These are phyloP conservation scores for Rhodotorula sp. DNA, from an alignment of 1,284 basidiomycete species.

Conservation along the genomic window DNA sequence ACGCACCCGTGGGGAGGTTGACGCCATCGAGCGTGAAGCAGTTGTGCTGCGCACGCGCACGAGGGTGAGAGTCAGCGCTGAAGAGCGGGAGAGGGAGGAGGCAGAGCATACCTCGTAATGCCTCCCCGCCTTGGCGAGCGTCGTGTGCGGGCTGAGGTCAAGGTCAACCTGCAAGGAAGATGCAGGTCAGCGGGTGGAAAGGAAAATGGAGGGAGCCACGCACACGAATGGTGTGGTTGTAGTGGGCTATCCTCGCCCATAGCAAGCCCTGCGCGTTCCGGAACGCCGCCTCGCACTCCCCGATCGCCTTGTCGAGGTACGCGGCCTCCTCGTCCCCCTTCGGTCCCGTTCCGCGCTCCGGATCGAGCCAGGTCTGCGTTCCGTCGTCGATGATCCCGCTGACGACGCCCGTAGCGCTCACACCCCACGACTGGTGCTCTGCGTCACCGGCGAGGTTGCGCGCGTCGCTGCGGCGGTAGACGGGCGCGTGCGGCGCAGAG, in stretches of 20 bases:
- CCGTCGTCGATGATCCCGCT: conserved; percentile 48
- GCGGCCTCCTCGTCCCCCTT: conserved; percentile 43
- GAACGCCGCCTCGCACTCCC: conserved; percentile 48
- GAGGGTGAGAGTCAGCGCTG: not conserved
- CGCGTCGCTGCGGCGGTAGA: conserved; percentile 42
- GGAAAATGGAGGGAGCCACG: not conserved
- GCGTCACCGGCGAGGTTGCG: conserved; percentile 28
- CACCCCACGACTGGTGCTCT: conserved; percentile 12
- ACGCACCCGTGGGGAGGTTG: conserved; percentile 38
- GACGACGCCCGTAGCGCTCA: conserved; percentile 44
- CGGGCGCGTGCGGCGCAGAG: conserved; percentile 42
- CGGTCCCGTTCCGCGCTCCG: conserved; percentile 22
- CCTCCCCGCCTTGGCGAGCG: conserved; percentile 44
- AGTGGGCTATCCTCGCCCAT: conserved; percentile 47
- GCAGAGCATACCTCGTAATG: conserved; percentile 37
- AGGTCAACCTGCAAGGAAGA: conserved; percentile 42
- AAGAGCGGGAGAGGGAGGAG: not conserved
- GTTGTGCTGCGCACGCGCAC: conserved; percentile 36
- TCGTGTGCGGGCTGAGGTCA: conserved; percentile 48
- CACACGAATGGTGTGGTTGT: conserved; percentile 44
- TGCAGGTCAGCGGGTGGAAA: not conserved
- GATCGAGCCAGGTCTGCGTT: conserved; percentile 46
- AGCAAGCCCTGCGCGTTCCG: conserved; percentile 47
- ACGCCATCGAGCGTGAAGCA: conserved; percentile 46
- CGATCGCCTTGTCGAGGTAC: conserved; percentile 45